Evolutionary conservation across 2,329 filamentous ascomycete genomes (phyloP).

Genomic region (Byssothecium circinans): DNA sequence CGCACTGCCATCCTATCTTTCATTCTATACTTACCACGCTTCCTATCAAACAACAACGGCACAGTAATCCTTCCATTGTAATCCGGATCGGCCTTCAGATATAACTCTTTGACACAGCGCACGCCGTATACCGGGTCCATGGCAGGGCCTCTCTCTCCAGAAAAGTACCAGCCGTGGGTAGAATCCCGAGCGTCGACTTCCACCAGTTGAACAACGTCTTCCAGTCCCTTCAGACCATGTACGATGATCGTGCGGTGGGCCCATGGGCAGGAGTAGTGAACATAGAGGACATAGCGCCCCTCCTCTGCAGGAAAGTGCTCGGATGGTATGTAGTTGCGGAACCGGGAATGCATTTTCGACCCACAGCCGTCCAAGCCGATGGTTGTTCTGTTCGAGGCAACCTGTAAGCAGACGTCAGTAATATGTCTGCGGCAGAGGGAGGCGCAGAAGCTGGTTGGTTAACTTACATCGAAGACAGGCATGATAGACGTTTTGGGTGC

Average conservation of each 20-base stretch:
- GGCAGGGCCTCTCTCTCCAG: conserved; percentile 27
- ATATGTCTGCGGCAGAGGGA: neutral
- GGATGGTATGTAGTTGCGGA: conserved; percentile 59
- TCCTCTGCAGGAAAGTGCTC: conserved; percentile 61
- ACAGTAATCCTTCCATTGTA: conserved; percentile 69
- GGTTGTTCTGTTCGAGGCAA: neutral
- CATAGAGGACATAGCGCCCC: conserved; percentile 63
- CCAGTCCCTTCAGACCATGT: conserved; percentile 54
- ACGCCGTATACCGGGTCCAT: conserved; percentile 34
- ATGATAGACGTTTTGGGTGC: conserved; percentile 8
- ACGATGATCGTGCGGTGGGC: conserved; percentile 56
- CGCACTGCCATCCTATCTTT: no score
- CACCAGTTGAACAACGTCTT: conserved; percentile 53
- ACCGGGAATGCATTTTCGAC: conserved; percentile 54
- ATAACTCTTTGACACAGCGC: conserved; percentile 61
- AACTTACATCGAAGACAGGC: conserved; percentile 11
- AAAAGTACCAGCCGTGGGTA: conserved; percentile 38
- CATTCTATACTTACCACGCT: conserved; percentile 48
- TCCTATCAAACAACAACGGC: conserved; percentile 73
- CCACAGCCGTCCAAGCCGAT: neutral
- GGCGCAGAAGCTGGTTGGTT: neutral
- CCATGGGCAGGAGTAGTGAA: conserved; percentile 66
- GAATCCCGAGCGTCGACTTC: conserved; percentile 42
- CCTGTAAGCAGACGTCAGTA: neutral
- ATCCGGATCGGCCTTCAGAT: conserved; percentile 66